Conservation (phyloP, 75 land plant species). For the Pinus albicaulis region DNA sequence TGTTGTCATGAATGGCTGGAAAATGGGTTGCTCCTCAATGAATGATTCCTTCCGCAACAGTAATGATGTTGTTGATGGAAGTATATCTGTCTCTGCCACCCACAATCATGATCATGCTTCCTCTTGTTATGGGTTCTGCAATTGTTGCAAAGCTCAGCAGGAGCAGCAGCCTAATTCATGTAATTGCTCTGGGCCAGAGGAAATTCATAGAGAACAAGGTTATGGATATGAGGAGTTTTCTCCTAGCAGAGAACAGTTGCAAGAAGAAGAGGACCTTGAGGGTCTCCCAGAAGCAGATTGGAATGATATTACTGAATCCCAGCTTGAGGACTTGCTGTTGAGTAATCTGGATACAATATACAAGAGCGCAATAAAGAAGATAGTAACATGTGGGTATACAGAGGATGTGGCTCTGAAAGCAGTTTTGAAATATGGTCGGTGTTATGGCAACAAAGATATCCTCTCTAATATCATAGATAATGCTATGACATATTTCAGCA, state of each 20-base stretch:
- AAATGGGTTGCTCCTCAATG: background rate
- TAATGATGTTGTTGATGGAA: background rate
- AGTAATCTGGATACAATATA: constrained; percentile 60
- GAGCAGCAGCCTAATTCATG: constrained; percentile 26
- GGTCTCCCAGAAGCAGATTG: constrained; percentile 71
- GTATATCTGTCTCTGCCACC: background rate
- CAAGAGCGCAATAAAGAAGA: constrained; percentile 64
- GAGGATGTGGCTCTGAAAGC: constrained; percentile 72
- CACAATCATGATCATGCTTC: background rate
- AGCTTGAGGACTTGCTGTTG: constrained; percentile 76
- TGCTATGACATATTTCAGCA: constrained; percentile 49
- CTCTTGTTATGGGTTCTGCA: constrained; percentile 21
- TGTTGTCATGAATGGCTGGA: background rate
- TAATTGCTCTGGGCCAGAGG: constrained; percentile 19
- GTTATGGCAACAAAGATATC: constrained; percentile 61
- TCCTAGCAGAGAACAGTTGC: constrained; percentile 13
- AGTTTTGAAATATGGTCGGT: constrained; percentile 65
- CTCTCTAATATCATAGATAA: constrained; percentile 78
- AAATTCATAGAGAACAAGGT: constrained; percentile 5
- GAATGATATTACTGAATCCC: constrained; percentile 59
- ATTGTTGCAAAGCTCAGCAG: constrained; percentile 26
- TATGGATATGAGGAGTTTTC: constrained; percentile 24
- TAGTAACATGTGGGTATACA: constrained; percentile 60
- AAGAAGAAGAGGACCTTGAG: constrained; percentile 36
- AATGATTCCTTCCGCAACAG: background rate